Evolutionary conservation across 129 eudicot genomes (phyloP).

Genomic region (Escallonia herrerae): DNA sequence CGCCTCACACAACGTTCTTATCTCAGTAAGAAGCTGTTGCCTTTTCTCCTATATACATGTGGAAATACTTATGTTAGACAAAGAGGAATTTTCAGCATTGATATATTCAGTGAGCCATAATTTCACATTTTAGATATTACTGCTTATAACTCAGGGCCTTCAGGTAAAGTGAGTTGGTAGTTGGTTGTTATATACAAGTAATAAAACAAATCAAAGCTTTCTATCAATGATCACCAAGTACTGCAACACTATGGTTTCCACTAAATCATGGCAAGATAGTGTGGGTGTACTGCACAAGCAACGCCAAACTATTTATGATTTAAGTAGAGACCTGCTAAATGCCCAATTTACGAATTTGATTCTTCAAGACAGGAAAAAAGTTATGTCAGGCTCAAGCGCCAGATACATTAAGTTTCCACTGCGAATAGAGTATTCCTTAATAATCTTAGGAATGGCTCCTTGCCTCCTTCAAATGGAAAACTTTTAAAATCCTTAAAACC

Average conservation of each 20-base stretch:
- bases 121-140: too few relatives aligned
- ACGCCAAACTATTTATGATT: too few relatives aligned
- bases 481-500: background rate
- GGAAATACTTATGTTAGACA: background rate
- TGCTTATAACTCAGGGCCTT: too few relatives aligned
- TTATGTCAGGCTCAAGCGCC: background rate
- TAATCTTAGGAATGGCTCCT: background rate
- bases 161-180: too few relatives aligned
- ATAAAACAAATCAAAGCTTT: too few relatives aligned
- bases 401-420: too few relatives aligned
- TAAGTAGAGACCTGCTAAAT: too few relatives aligned
- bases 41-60: conserved; percentile 72
- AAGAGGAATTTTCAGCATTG: background rate
- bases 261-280: too few relatives aligned
- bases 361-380: background rate
- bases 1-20: conserved; percentile 92
- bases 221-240: too few relatives aligned
- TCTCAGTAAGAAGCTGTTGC: conserved; percentile 91
- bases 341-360: background rate
- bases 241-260: too few relatives aligned
- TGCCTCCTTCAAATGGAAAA: background rate
- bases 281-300: too few relatives aligned
- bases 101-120: background rate
- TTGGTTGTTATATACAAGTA: too few relatives aligned
- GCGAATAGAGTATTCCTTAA: background rate